Percentiles rank a stretch among this genome's conserved stretches.
Evolutionary conservation across 1,139 yeast genomes (phyloP).

Genomic region (Suhomyces bokatorum): DNA sequence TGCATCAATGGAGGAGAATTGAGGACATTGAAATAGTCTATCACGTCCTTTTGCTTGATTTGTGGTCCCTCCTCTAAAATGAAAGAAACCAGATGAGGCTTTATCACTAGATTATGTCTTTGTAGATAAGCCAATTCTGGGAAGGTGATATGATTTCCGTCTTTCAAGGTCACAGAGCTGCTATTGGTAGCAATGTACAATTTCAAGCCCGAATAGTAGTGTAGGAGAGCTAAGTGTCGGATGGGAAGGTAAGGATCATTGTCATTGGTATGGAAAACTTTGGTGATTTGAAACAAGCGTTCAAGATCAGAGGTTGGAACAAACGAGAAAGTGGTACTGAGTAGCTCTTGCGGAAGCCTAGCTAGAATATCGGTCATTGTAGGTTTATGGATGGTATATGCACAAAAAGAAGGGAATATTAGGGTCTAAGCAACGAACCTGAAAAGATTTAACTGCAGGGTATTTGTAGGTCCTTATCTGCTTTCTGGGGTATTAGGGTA

Average conservation of each 20-base stretch:
- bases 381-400: background rate
- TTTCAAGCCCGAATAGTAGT: constrained; percentile 15
- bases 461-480: background rate
- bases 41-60: background rate
- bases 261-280: constrained; percentile 4
- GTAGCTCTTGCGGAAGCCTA: constrained; percentile 18
- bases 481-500: too few relatives aligned
- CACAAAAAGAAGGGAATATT: too few relatives aligned
- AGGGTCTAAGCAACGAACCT: too few relatives aligned
- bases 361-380: constrained; percentile 7
- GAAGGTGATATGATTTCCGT: constrained; percentile 3
- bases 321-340: constrained; percentile 17
- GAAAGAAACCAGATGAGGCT: constrained; percentile 23
- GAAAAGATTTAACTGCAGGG: background rate
- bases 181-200: constrained; percentile 19
- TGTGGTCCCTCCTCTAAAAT: constrained; percentile 12
- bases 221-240: constrained; percentile 22
- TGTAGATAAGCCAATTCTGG: constrained; percentile 19
- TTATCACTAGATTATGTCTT: constrained; percentile 18
- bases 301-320: constrained; percentile 19
- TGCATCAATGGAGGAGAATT: background rate
- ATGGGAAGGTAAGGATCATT: constrained; percentile 14
- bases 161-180: background rate
- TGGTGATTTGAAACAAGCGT: constrained; percentile 16
- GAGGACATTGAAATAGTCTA: background rate